Base-by-base conservation (phyloP, 2,329 filamentous ascomycete species). In the Emergomyces orientalis region DNA sequence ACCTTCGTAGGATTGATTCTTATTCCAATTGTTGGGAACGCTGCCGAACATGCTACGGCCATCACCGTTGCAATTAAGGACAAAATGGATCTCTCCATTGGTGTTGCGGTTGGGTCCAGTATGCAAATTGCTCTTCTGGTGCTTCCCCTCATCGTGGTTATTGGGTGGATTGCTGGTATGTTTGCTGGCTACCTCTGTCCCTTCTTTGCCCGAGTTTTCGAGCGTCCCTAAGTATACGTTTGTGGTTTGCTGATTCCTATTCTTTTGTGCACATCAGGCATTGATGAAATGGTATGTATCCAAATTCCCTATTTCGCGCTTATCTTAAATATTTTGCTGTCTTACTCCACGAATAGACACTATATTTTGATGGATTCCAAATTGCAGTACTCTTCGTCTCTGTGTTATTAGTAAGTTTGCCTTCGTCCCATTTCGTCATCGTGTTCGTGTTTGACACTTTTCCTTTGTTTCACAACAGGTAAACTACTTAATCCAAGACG, bases 311-410 rank as follows among this genome's bases (percentile, higher is more conserved):
- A 25, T 19, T 27, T 41, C 25, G 14, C 22, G 22, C 6, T 45
- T 30, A 58, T n/a, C 17, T 47, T 55, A 64, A 67, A 71, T 64
- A 69, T 59, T 43, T 43, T 52, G 19, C 43, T 59, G 30, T 58
- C 34, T 57, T 57, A 55, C 30, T 52, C 5, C 14, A 54, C n/a
- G n/a, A 59, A n/a, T 30, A 76, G 74, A 90, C 86, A 25, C 82
- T 96, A 5, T 88, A 88, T 73, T 94, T 96, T 72, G 90, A 95
- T 71, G 86, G 86, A 0, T 97, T 97, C 79, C 90, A 96, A 77
- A 87, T 96, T 17, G 88, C 81, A 2, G 76, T 84, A 1, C 73
- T 87, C 1, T 87, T 87, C 64, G 81, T 86, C 30, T 75, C 78
- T n/a, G 76, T 80, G 25, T 69, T 80, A 34, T 67, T 81, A 64